Conservation (phyloP, 2,329 filamentous ascomycete genomes). For the Nannizziopsis barbatae region DNA sequence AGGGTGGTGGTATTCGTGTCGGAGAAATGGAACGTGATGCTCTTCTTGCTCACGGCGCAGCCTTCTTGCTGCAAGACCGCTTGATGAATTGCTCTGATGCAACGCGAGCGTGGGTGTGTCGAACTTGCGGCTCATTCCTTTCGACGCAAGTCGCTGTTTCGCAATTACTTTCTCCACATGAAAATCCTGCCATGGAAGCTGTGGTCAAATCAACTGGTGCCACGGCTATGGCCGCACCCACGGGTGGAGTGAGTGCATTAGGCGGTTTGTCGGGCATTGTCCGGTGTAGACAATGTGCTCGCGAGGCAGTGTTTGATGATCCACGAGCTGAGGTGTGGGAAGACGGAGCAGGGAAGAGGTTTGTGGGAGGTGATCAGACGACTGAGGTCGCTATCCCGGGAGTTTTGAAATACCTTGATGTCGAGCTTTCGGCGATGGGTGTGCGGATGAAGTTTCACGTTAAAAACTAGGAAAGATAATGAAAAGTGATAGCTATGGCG, state of each 20-base stretch:
- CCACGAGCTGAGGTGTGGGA: slow-evolving; percentile 73
- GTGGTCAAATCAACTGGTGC: slow-evolving; percentile 12
- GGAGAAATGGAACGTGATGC: slow-evolving; percentile 99
- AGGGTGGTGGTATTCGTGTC: slow-evolving; percentile 95
- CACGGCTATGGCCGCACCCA: slow-evolving; percentile 39
- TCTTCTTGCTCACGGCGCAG: slow-evolving; percentile 85
- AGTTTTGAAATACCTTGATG: slow-evolving; percentile 84
- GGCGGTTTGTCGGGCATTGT: slow-evolving; percentile 52
- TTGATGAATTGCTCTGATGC: slow-evolving; percentile 97
- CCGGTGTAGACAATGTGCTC: slow-evolving; percentile 68
- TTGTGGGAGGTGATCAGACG: slow-evolving; percentile 80
- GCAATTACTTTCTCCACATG: slow-evolving; percentile 15
- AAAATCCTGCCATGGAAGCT: slow-evolving; percentile 17
- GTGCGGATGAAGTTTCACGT: slow-evolving; percentile 90
- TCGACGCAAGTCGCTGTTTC: slow-evolving; percentile 54
- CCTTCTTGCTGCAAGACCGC: slow-evolving; percentile 87
- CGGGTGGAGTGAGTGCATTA: slow-evolving; percentile 48
- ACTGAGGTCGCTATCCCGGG: slow-evolving; percentile 87
- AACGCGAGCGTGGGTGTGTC: slow-evolving; percentile 78
- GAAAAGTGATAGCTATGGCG: not conserved
- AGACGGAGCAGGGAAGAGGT: slow-evolving; percentile 73
- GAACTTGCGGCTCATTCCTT: slow-evolving; percentile 78
- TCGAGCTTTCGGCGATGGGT: slow-evolving; percentile 92
- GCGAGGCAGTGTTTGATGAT: slow-evolving; percentile 48
- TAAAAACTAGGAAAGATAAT: slow-evolving; percentile 27